Conservation (phyloP, 1,139 yeast species). For the Magnusiomyces sp. region DNA sequence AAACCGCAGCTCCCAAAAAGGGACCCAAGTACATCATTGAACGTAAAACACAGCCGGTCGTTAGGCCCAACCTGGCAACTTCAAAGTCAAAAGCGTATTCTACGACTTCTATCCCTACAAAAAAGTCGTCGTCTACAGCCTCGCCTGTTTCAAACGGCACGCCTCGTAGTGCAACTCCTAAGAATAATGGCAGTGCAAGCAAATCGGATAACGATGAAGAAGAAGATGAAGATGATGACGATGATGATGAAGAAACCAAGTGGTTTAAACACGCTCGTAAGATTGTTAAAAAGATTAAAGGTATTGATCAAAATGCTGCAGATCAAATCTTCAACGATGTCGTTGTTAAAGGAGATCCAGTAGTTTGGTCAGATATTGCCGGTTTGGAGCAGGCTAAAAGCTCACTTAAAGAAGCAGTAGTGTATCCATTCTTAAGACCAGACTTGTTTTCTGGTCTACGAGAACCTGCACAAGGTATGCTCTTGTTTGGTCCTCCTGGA, state of each 20-base stretch:
- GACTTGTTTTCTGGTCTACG: slow-evolving; percentile 85
- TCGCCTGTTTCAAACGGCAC: background rate
- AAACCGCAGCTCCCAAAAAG: no score
- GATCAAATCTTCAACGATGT: slow-evolving; percentile 84
- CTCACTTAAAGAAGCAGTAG: slow-evolving; percentile 91
- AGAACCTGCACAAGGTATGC: slow-evolving; percentile 95
- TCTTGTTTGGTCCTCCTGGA: slow-evolving; percentile 96
- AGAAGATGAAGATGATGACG: slow-evolving; percentile 14
- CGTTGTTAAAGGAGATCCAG: slow-evolving; percentile 91
- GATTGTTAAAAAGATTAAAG: slow-evolving; percentile 10
- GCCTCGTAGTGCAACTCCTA: background rate
- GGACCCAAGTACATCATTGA: no score
- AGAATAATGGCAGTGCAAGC: background rate
- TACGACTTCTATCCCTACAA: background rate
- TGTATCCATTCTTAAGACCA: slow-evolving; percentile 89
- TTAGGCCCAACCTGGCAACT: background rate
- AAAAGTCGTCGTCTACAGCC: background rate
- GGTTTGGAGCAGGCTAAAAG: slow-evolving; percentile 86
- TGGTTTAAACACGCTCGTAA: slow-evolving; percentile 20
- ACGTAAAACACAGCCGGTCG: background rate
- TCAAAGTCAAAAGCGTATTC: slow-evolving; percentile 4
- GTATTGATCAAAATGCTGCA: slow-evolving; percentile 43
- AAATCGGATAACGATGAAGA: background rate
- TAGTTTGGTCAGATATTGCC: slow-evolving; percentile 94
- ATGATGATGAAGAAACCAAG: slow-evolving; percentile 18